Evolutionary conservation across 1,284 basidiomycete species (phyloP), one percentile per base, ranked within the genome.

Genomic region (Apiotrichum montevideense): DNA sequence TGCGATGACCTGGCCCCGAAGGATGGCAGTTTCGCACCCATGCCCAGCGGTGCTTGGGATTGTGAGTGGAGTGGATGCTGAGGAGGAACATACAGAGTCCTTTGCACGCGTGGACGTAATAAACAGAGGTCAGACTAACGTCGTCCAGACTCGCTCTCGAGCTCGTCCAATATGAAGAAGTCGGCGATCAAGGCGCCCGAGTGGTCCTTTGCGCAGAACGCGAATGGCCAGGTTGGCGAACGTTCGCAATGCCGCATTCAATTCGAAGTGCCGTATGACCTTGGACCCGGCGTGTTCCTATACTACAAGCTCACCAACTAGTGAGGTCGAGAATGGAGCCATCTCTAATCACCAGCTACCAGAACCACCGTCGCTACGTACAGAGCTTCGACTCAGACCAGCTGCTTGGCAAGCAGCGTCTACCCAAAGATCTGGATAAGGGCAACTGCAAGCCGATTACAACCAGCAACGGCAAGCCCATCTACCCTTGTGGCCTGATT

Each of bases 331-430:
- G 35, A 37, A 8, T 11, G 29, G 29, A 29, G 14, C 6, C 9
- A 14, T 15, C 15, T 9, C 49, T 47, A 39, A 48, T 35, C 3
- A 2, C 2, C 51, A 59, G 75, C 81, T 98, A 87, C 79, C 96
- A 99, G 81, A 99, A 99, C 76, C 96, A 99, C 75, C 86, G 96
- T 49, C 85, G 96, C 69, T 98, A 98, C 73, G 93, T 98, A 60
- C 90, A 95, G 80, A 95, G 90, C 72, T 79, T 92, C 54, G 84
- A 94, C 71, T 81, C 86, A 6, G 81, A 87, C 65, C 96, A 99
- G 77, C 82, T 99, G 47, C 84, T 85, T 67, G 95, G 94, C 56
- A 80, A 90, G 54, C 52, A 52, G 15, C 63, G 68, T 45, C 68
- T 69, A 4, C 62, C 67, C 68, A 70, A 62, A n/a, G 73, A 80